Base-by-base conservation (phyloP, 352 stramenopile species). In the Phytophthora idaei region DNA sequence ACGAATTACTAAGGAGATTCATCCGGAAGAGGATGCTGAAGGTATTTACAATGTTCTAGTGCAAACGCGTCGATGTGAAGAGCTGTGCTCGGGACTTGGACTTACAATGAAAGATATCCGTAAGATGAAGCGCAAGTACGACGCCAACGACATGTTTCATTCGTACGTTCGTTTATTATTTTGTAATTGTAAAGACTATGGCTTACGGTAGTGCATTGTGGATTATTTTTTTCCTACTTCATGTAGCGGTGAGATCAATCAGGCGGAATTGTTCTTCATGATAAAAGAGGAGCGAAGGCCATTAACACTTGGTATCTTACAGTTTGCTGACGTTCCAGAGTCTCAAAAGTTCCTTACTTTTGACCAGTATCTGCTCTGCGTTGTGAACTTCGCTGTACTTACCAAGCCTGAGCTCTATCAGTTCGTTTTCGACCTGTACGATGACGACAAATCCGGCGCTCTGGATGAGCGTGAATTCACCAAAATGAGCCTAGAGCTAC, bases 231-330 rank as follows among this genome's bases (percentile, higher is more conserved):
- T 4, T 54, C 14, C 36, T 42, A 7, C 12, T 42, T 17, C 12
- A 42, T 15, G 27, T 12, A 92, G 83, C 3, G 83, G 83, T 5
- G 83, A 92, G 58, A 86, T 92, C 64, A 92, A 68, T 14, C 83
- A 90, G 37, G 80, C 79, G 2, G 83, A 92, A 60, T 90, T 92
- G 48, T 92, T 87, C 61, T 90, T 77, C 42, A 90, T 92, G 69
- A 81, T 90, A 57, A 78, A 79, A 31, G 83, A 92, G 34, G 77
- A 86, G 6, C 64, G 68, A n/a, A 65, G 81, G 0, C 71, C 77
- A 10, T 61, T 92, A 51, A 90, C 81, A 34, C 65, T 77, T 17
- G 81, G 83, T 17, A 80, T 92, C 36, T 73, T 90, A 9, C 61
- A 69, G 29, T 79, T 85, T 51, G 80, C 61, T 1, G 67, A 74